phyloP scores from a whole-genome alignment of 1,139 yeast species.

The Scheffersomyces illinoinensis region DNA sequence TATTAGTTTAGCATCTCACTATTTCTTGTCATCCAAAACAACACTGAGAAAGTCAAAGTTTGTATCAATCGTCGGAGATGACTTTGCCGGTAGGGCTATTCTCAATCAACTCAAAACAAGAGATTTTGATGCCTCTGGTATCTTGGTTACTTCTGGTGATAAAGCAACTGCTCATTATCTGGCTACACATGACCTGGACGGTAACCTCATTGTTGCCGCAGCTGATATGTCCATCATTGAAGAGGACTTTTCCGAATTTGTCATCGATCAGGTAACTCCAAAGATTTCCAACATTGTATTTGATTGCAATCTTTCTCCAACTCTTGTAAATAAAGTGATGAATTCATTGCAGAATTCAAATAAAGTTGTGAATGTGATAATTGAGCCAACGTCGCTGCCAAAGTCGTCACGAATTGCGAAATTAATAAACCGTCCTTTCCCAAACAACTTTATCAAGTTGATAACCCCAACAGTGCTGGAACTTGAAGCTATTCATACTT shows the following conservation, averaged over 20 bases:
- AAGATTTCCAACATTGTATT: conserved; percentile 43
- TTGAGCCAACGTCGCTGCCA: conserved; percentile 77
- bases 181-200: conserved; percentile 62
- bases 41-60: conserved; percentile 30
- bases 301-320: conserved; percentile 67
- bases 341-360: conserved; percentile 14
- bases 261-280: conserved; percentile 40
- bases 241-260: conserved; percentile 37
- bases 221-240: conserved; percentile 82
- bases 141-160: conserved; percentile 24
- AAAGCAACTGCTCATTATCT: conserved; percentile 66
- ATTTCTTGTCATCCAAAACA: conserved; percentile 16
- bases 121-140: conserved; percentile 42
- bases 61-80: conserved; percentile 62
- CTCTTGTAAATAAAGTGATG: conserved; percentile 41
- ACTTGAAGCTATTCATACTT: conserved; percentile 51
- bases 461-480: conserved; percentile 74
- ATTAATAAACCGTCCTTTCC: conserved; percentile 25
- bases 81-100: conserved; percentile 51
- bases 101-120: conserved; percentile 23
- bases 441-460: conserved; percentile 36
- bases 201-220: conserved; percentile 72
- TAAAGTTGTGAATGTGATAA: conserved; percentile 37
- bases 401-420: conserved; percentile 50
- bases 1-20: conserved; percentile 57